phyloP scores from a whole-genome alignment of 2,329 filamentous ascomycete genomes.

The Drechslera avenae region DNA sequence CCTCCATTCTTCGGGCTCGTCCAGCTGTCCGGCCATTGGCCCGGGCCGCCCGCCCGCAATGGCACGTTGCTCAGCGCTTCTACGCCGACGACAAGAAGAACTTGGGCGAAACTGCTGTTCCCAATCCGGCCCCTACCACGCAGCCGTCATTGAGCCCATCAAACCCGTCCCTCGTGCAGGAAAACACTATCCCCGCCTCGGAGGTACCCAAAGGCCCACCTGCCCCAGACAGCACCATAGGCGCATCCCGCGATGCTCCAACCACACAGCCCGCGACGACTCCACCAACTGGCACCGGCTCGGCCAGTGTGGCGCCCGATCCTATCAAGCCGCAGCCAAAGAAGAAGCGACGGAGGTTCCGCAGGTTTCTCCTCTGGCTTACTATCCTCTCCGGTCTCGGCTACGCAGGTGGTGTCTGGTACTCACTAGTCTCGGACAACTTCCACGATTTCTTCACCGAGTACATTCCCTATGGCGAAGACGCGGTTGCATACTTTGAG shows the following conservation, averaged over 20 bases:
- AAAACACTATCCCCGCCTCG: constrained; percentile 55
- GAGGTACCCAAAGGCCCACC: constrained; percentile 56
- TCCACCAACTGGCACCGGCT: constrained; percentile 51
- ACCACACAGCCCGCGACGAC: constrained; percentile 41
- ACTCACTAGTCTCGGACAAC: constrained; percentile 91
- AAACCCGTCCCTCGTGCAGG: constrained; percentile 28
- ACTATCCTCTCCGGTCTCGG: constrained; percentile 76
- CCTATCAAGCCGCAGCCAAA: constrained; percentile 56
- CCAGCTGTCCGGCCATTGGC: constrained; percentile 49
- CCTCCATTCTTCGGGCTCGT: constrained; percentile 57
- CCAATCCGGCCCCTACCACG: constrained; percentile 39
- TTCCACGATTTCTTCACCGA: constrained; percentile 99
- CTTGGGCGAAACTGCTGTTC: constrained; percentile 45
- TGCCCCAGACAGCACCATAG: constrained; percentile 48
- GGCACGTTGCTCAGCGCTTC: constrained; percentile 52
- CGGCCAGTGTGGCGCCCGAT: constrained; percentile 49
- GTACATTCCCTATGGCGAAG: constrained; percentile 92
- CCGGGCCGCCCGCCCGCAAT: constrained; percentile 44
- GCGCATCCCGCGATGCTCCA: constrained; percentile 43
- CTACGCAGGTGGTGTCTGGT: constrained; percentile 88
- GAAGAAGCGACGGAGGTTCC: constrained; percentile 74
- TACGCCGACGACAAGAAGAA: constrained; percentile 56
- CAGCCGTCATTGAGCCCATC: constrained; percentile 4
- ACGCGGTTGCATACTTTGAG: constrained; percentile 92
- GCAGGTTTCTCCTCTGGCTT: constrained; percentile 72